phyloP scores from a whole-genome alignment of 345 rosid species.

The Raphanus sativus region DNA sequence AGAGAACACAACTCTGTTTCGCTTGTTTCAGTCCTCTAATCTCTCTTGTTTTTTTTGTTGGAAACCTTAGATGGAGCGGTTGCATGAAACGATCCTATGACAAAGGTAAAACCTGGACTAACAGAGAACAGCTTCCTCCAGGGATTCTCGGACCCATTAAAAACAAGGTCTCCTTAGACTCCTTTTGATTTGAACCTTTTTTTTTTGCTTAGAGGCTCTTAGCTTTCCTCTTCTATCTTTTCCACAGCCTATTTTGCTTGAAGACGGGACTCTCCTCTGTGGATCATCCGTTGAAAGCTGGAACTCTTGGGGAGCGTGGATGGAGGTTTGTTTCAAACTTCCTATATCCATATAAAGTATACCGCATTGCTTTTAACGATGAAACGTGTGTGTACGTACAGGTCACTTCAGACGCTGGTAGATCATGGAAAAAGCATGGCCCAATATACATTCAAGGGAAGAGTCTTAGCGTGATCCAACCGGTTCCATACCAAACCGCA shows the following conservation, averaged over 20 bases:
- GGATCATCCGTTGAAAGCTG: constrained; percentile 94
- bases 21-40: constrained; percentile 8
- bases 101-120: constrained; percentile 70
- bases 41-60: constrained; percentile 7
- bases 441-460: constrained; percentile 67
- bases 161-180: constrained; percentile 60
- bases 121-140: constrained; percentile 88
- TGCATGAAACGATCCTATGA: constrained; percentile 88
- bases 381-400: constrained; percentile 29
- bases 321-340: constrained; percentile 55
- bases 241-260: constrained; percentile 77
- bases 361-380: constrained; percentile 7
- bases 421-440: constrained; percentile 80
- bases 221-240: constrained; percentile 8
- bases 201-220: neutral
- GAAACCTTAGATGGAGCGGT: constrained; percentile 79
- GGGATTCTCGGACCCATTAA: constrained; percentile 85
- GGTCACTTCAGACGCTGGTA: constrained; percentile 74
- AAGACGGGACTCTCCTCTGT: constrained; percentile 68
- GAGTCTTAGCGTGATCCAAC: constrained; percentile 90
- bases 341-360: neutral
- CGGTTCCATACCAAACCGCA: constrained; percentile 71
- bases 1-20: neutral
- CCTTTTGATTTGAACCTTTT: neutral
- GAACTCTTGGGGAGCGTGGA: constrained; percentile 97